phyloP scores from a whole-genome alignment of 2,329 filamentous ascomycete genomes.

The Parastagonospora nodorum region DNA sequence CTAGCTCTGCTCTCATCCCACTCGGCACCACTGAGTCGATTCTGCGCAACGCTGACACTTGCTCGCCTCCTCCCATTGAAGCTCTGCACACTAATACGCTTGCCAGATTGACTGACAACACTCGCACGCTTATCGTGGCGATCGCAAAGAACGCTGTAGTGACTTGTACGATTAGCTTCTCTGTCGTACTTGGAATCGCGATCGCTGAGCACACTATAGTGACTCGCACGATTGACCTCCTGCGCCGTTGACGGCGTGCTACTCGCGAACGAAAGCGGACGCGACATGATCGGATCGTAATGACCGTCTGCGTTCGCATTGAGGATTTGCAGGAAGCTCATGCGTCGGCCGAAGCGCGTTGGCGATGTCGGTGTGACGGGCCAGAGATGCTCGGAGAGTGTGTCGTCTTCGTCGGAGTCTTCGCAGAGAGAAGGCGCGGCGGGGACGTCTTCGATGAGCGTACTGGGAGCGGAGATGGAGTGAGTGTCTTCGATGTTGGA shows the following conservation, averaged over 20 bases:
- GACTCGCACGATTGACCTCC: conserved; percentile 7
- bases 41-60: not conserved
- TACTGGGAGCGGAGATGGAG: not conserved
- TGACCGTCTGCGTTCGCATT: not conserved
- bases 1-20: conserved; percentile 2
- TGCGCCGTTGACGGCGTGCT: not conserved
- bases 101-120: not conserved
- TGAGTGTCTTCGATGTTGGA: not conserved
- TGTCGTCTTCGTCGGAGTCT: not conserved
- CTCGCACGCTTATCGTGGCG: not conserved
- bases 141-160: conserved; percentile 1
- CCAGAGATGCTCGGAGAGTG: not conserved
- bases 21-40: not conserved
- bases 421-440: not conserved
- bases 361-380: not conserved
- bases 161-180: conserved; percentile 8
- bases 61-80: not conserved
- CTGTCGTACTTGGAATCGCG: not conserved
- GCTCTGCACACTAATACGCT: conserved; percentile 1
- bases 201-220: not conserved
- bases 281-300: not conserved
- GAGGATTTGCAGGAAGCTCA: not conserved
- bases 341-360: not conserved
- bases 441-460: not conserved
- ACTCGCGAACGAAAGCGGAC: not conserved